phyloP scores from a whole-genome alignment of 2,329 filamentous ascomycete species.

The Aureobasidium lini region DNA sequence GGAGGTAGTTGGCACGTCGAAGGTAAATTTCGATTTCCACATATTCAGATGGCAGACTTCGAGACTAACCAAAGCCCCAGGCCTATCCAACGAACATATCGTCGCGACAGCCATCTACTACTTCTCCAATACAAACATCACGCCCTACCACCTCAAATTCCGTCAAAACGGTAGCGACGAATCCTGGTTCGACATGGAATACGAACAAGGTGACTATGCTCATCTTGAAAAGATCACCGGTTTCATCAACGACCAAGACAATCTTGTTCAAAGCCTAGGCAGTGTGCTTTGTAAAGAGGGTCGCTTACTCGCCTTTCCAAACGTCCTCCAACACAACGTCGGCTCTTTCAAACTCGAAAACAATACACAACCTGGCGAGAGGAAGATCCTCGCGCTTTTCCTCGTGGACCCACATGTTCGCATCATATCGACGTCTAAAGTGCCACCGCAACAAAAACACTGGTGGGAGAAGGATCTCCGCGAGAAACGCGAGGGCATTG shows the following conservation, averaged over 20 bases:
- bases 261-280: constrained; percentile 29
- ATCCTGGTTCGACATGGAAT: background rate
- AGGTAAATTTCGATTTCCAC: constrained; percentile 19
- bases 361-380: constrained; percentile 43
- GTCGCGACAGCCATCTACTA: constrained; percentile 57
- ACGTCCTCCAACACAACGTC: constrained; percentile 43
- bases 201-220: background rate
- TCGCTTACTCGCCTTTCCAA: constrained; percentile 50
- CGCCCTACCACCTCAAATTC: constrained; percentile 44
- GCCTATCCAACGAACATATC: constrained; percentile 55
- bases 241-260: constrained; percentile 13
- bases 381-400: constrained; percentile 49
- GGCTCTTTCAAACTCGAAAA: constrained; percentile 45
- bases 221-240: constrained; percentile 8
- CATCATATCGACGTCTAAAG: constrained; percentile 44
- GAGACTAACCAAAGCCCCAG: background rate
- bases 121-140: constrained; percentile 53
- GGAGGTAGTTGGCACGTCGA: constrained; percentile 49
- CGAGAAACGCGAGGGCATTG: constrained; percentile 5
- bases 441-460: constrained; percentile 41
- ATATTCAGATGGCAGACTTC: background rate
- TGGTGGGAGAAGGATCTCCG: constrained; percentile 31
- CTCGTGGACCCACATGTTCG: constrained; percentile 48
- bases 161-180: background rate
- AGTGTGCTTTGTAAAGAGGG: constrained; percentile 39